These are phyloP conservation scores for Rhodotorula sp. DNA, from an alignment of 1,284 basidiomycete species.

Conservation along the genomic window DNA sequence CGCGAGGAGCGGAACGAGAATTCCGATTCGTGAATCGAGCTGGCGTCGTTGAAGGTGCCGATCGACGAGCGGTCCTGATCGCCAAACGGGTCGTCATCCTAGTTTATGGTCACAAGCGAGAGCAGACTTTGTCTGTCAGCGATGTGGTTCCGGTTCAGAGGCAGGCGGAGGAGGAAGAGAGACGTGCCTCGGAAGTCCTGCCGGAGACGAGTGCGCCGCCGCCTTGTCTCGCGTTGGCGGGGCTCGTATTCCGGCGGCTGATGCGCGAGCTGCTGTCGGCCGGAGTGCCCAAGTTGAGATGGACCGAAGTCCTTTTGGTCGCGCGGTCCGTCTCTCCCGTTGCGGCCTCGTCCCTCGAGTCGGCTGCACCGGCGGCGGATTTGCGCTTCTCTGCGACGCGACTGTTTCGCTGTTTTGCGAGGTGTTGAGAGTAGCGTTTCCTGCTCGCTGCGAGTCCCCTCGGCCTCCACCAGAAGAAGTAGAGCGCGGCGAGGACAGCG, in stretches of 20 bases:
- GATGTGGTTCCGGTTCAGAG: no score
- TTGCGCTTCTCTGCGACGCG: conserved; percentile 21
- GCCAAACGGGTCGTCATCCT: conserved; percentile 41
- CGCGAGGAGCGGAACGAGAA: conserved; percentile 46
- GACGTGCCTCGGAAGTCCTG: conserved; percentile 26
- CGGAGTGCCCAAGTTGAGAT: conserved; percentile 20
- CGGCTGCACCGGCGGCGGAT: neutral
- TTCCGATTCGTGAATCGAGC: conserved; percentile 36
- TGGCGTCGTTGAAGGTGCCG: conserved; percentile 31
- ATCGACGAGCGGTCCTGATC: conserved; percentile 40
- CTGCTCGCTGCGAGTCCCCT: conserved; percentile 32
- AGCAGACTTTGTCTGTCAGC: neutral
- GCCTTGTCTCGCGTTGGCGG: neutral
- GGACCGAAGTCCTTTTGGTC: conserved; percentile 28
- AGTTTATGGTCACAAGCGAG: neutral
- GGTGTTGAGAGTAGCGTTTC: conserved; percentile 36
- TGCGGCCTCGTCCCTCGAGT: no score
- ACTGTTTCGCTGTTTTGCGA: conserved; percentile 23
- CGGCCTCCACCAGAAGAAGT: conserved; percentile 45
- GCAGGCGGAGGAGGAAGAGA: neutral
- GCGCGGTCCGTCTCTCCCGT: conserved; percentile 2
- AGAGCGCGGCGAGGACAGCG: conserved; percentile 33
- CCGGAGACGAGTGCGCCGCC: conserved; percentile 12
- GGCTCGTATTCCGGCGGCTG: conserved; percentile 10
- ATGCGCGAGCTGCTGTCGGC: neutral